Percentiles rank a stretch among this genome's conserved stretches.
Conservation (phyloP, 2,329 filamentous ascomycete genomes). For the Geosmithia morbida region DNA sequence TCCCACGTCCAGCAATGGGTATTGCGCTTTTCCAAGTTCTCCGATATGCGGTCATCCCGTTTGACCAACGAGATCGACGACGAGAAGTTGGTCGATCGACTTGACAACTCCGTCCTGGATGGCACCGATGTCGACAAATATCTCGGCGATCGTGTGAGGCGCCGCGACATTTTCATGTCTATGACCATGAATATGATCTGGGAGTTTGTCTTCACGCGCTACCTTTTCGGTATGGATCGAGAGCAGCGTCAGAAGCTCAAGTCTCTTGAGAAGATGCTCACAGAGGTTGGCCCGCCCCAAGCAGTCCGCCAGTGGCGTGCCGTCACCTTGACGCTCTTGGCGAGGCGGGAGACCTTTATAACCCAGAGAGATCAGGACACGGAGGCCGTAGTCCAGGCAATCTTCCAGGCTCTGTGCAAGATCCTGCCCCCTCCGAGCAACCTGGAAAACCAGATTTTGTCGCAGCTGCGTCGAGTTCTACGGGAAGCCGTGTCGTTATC, state of each 20-base stretch:
- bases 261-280: constrained; percentile 78
- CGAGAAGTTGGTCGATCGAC: constrained; percentile 83
- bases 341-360: constrained; percentile 65
- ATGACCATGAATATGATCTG: constrained; percentile 99
- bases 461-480: constrained; percentile 78
- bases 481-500: constrained; percentile 78
- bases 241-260: constrained; percentile 98
- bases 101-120: constrained; percentile 90
- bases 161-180: constrained; percentile 94
- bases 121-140: constrained; percentile 85
- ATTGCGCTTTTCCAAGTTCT: constrained; percentile 93
- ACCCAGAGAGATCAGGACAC: constrained; percentile 79
- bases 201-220: constrained; percentile 96
- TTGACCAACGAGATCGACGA: constrained; percentile 73
- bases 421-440: constrained; percentile 79
- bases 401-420: constrained; percentile 69
- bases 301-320: constrained; percentile 98
- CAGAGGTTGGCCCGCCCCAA: constrained; percentile 70
- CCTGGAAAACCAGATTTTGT: constrained; percentile 65
- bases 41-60: constrained; percentile 78
- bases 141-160: constrained; percentile 72
- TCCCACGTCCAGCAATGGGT: constrained; percentile 97
- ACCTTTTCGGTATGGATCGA: constrained; percentile 96
- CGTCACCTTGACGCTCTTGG: constrained; percentile 80
- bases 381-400: constrained; percentile 78